phyloP scores from a whole-genome alignment of 2,329 filamentous ascomycete genomes.

The Plenodomus tracheiphilus region DNA sequence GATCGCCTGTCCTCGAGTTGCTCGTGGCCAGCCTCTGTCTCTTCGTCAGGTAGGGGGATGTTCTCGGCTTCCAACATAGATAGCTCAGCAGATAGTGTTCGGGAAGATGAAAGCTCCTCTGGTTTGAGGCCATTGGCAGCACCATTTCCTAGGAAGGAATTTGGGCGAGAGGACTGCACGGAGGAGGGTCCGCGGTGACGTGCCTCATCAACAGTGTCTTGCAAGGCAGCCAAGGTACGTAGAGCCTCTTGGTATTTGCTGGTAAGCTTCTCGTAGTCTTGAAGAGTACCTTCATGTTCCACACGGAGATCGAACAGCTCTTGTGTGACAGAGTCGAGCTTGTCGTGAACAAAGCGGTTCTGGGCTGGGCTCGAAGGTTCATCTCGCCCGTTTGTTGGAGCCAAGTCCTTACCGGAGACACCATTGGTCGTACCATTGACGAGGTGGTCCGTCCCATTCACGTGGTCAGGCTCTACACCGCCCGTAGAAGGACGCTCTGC shows the following conservation, averaged over 20 bases:
- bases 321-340: conserved; percentile 86
- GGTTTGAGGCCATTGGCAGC: conserved; percentile 69
- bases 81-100: conserved; percentile 90
- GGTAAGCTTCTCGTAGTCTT: conserved; percentile 79
- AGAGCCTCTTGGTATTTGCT: conserved; percentile 91
- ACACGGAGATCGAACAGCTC: conserved; percentile 88
- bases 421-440: conserved; percentile 11
- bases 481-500: conserved; percentile 34
- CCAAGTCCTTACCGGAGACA: conserved; percentile 17
- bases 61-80: conserved; percentile 75
- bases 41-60: conserved; percentile 34
- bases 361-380: conserved; percentile 73
- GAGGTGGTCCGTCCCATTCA: conserved; percentile 15
- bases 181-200: conserved; percentile 59
- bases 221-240: conserved; percentile 77
- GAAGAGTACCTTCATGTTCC: conserved; percentile 83
- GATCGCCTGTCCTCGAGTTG: conserved; percentile 54
- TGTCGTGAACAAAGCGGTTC: conserved; percentile 84
- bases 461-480: conserved; percentile 17
- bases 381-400: conserved; percentile 40
- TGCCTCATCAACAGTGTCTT: conserved; percentile 81
- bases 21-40: conserved; percentile 61
- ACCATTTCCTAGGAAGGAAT: conserved; percentile 82
- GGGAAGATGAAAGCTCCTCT: conserved; percentile 76
- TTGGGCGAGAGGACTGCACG: conserved; percentile 64